Percentiles rank a stretch among this genome's conserved stretches.
Conservation (phyloP, 495 filamentous ascomycete species). For the Penicillium coprophilum region DNA sequence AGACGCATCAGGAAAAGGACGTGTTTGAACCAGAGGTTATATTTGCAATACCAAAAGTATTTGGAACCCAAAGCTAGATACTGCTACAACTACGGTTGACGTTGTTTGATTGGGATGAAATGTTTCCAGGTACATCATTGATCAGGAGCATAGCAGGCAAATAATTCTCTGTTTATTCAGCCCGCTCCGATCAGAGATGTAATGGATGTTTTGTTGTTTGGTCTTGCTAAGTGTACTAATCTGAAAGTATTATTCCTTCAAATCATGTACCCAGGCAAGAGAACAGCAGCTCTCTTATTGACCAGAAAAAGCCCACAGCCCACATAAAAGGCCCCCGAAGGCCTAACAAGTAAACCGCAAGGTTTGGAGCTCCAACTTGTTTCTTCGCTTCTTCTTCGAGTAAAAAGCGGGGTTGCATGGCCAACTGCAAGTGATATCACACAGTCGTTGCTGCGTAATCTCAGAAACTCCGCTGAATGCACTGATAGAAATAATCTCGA, state of each 20-base stretch:
- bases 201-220: neutral
- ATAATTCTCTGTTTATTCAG: neutral
- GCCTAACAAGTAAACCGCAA: neutral
- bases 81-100: neutral
- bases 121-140: neutral
- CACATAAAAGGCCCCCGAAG: neutral
- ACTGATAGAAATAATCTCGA: neutral
- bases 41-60: neutral
- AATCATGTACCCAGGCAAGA: neutral
- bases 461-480: neutral
- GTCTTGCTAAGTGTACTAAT: neutral
- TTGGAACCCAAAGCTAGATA: neutral
- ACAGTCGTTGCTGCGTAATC: neutral
- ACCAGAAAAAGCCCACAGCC: neutral
- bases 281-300: neutral
- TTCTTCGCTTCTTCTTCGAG: neutral
- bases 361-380: neutral
- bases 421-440: neutral
- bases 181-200: neutral
- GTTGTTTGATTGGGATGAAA: neutral
- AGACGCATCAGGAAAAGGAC: too few species aligned
- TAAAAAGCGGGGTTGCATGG: neutral
- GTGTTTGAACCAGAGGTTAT: too few species aligned
- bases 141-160: neutral
- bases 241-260: neutral